Percentiles rank a stretch among this genome's conserved stretches.
phyloP scores from a whole-genome alignment of 352 stramenopile species.

The Globisporangium abappressorium region DNA sequence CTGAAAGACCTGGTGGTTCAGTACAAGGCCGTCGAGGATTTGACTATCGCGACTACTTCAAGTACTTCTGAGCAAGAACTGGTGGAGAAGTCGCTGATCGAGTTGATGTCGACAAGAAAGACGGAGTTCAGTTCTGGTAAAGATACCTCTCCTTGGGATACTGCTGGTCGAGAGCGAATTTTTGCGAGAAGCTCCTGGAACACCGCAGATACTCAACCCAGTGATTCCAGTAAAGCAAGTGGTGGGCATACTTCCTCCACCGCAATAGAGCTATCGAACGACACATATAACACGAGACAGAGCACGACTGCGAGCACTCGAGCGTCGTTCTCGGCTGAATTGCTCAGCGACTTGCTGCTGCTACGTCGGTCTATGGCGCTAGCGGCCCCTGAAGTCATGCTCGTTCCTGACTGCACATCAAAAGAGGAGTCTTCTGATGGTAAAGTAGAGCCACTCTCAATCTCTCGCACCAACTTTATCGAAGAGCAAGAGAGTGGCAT shows the following conservation, averaged over 20 bases:
- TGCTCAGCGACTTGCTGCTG: conserved; percentile 29
- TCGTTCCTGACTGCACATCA: background rate
- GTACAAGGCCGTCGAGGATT: conserved; percentile 1
- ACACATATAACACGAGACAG: background rate
- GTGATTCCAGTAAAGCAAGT: background rate
- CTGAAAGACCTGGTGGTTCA: conserved; percentile 3
- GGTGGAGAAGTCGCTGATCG: conserved; percentile 12
- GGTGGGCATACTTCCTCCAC: background rate
- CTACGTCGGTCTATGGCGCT: conserved; percentile 15
- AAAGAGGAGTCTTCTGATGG: background rate
- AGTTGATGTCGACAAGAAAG: conserved; percentile 1
- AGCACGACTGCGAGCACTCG: background rate
- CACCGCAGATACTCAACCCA: no score
- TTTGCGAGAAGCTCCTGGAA: background rate
- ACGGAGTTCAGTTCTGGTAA: background rate
- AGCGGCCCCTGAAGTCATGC: conserved; percentile 12
- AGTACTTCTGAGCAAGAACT: conserved; percentile 9
- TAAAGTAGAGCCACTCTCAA: background rate
- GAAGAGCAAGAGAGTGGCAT: background rate
- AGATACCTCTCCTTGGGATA: background rate
- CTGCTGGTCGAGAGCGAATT: background rate
- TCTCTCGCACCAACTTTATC: background rate
- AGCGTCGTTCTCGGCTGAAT: conserved; percentile 20
- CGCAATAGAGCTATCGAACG: background rate
- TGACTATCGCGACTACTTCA: background rate